phyloP scores from a whole-genome alignment of 2,329 filamentous ascomycete species.

The Phoma sp. region DNA sequence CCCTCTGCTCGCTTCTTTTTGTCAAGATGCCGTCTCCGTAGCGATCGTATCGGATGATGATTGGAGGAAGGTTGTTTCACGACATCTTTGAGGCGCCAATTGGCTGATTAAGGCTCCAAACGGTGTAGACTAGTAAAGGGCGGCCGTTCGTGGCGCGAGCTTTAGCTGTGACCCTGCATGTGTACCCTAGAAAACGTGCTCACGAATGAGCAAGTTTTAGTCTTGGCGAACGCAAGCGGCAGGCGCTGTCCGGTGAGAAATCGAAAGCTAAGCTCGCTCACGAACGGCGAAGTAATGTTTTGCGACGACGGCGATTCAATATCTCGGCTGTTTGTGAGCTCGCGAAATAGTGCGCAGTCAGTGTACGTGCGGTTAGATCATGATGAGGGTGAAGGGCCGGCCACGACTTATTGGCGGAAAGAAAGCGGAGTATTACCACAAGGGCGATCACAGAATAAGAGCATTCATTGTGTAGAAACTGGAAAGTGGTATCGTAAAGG shows the following conservation, averaged over 20 bases:
- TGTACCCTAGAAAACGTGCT: conserved; percentile 28
- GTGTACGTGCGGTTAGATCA: too few species aligned
- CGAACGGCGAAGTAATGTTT: background rate
- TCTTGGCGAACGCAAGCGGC: conserved; percentile 25
- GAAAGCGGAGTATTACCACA: background rate
- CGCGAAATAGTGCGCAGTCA: background rate
- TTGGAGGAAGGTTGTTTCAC: conserved; percentile 8
- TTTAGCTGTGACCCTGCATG: conserved; percentile 29
- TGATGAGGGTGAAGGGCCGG: background rate
- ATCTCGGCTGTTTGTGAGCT: background rate
- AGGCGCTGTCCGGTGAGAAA: conserved; percentile 22
- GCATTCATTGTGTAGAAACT: background rate
- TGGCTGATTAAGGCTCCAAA: background rate
- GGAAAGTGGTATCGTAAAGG: conserved; percentile 8
- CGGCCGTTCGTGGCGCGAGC: conserved; percentile 32
- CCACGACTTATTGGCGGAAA: background rate
- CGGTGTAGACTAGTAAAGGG: conserved; percentile 12
- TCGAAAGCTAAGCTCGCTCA: conserved; percentile 8
- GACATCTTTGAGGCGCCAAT: background rate
- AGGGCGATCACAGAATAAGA: background rate
- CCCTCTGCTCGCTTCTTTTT: conserved; percentile 8
- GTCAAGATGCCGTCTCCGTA: background rate
- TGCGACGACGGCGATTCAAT: background rate
- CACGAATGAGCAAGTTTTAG: conserved; percentile 35
- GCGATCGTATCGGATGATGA: background rate